phyloP scores from a whole-genome alignment of 805 yeast species.

The Yamadazyma insecticola region DNA sequence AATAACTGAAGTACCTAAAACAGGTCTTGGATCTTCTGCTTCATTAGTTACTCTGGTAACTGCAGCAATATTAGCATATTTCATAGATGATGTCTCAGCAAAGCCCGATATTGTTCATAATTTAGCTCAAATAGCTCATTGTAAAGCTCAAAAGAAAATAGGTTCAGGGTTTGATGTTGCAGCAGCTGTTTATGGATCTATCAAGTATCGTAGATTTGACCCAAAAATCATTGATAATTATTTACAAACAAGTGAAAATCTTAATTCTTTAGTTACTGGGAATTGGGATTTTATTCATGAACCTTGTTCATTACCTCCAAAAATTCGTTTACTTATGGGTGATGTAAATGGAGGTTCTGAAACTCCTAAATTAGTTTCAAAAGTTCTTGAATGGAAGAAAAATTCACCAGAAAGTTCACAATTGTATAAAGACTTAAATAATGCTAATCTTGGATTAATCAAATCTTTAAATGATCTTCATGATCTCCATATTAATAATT shows the following conservation, averaged over 20 bases:
- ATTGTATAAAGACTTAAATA: slow-evolving; percentile 54
- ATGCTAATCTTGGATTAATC: slow-evolving; percentile 56
- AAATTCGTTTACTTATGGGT: slow-evolving; percentile 78
- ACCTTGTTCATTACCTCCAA: slow-evolving; percentile 61
- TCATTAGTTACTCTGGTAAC: slow-evolving; percentile 81
- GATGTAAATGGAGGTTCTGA: slow-evolving; percentile 91
- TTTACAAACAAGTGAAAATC: slow-evolving; percentile 21
- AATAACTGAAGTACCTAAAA: slow-evolving; percentile 77
- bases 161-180: slow-evolving; percentile 99
- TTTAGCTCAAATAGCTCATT: slow-evolving; percentile 83
- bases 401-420: slow-evolving; percentile 43
- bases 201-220: slow-evolving; percentile 71
- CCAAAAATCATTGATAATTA: slow-evolving; percentile 44
- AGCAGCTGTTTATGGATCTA: slow-evolving; percentile 89
- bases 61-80: slow-evolving; percentile 58
- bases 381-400: slow-evolving; percentile 67
- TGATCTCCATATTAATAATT: slow-evolving; percentile 20
- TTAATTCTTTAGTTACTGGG: slow-evolving; percentile 30
- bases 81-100: slow-evolving; percentile 12
- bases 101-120: slow-evolving; percentile 65
- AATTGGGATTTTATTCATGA: slow-evolving; percentile 61
- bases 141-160: slow-evolving; percentile 89
- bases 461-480: slow-evolving; percentile 40
- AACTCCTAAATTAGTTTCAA: slow-evolving; percentile 83
- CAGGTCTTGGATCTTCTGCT: slow-evolving; percentile 96